Base-by-base conservation (phyloP, 306 rosid genomes). In the Quercus aquifolioides region DNA sequence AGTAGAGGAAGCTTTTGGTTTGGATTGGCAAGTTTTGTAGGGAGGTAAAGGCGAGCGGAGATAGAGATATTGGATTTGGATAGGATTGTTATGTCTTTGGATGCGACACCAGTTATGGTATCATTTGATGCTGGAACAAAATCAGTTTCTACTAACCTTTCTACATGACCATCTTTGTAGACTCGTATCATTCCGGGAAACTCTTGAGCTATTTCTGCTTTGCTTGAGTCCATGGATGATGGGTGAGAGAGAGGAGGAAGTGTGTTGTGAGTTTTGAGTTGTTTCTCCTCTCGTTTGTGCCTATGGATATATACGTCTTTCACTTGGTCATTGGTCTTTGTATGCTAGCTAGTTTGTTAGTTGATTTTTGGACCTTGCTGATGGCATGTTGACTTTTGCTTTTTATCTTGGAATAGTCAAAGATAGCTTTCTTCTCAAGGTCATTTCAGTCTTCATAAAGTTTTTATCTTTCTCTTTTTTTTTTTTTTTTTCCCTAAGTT, bases 41-140 rank as follows among this genome's bases (percentile, higher is more conserved):
- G 89, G 81, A 86, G 85, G 85, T 55, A 86, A 74, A 86, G 74
- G 64, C 87, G 83, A 1, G 80, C 85, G 10, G 87, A 55, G 54
- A 49, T 49, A 49, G 15, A 49, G 77, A 84, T 30, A 21, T 35
- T 58, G 69, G 28, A 15, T 51, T 75, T 54, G 3, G 87, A n/a
- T 25, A 28, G 5, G 8, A 84, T 60, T 5, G 73, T 77, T n/a
- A 85, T 13, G 73, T 87, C 90, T 78, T 82, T 87, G 87, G 87
- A 85, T 1, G 86, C 67, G 52, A 31, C n/a, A 2, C 54, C n/a
- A 56, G 62, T 64, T 30, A 49, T 52, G 8, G 82, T 57, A 57
- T 67, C 31, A 11, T 33, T 33, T 31, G 85, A 79, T 17, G 90
- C 72, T 14, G 86, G 87, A 10, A 84, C 78, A 3, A 57, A 6